These are phyloP conservation scores for Pseudogymnoascus sp. DNA, from an alignment of 2,329 filamentous ascomycete genomes.

Conservation along the genomic window DNA sequence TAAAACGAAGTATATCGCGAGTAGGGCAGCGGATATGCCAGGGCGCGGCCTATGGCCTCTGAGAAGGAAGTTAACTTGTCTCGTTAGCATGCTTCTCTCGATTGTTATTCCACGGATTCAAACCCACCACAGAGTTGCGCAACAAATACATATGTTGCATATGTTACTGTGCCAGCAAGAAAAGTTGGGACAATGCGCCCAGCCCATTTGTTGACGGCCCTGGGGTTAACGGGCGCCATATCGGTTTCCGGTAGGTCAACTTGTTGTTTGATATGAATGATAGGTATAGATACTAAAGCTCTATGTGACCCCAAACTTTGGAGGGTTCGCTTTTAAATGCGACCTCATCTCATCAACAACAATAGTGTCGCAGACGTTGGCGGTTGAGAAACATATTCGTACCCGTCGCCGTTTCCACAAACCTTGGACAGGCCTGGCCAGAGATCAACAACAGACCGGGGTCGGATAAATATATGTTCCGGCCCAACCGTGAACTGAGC, in stretches of 20 bases:
- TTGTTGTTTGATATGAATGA: slow-evolving; percentile 6
- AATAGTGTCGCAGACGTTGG: not conserved
- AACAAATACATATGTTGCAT: slow-evolving; percentile 63
- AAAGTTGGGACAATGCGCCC: slow-evolving; percentile 55
- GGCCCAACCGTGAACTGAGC: too few species aligned
- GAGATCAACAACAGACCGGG: not conserved
- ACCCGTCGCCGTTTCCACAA: not conserved
- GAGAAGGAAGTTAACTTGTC: slow-evolving; percentile 64
- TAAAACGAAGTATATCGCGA: slow-evolving; percentile 65
- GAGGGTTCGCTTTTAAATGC: slow-evolving; percentile 1
- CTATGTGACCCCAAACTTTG: slow-evolving; percentile 4
- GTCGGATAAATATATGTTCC: not conserved
- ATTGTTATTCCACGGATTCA: not conserved
- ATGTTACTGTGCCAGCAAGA: slow-evolving; percentile 56
- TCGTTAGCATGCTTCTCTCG: slow-evolving; percentile 12
- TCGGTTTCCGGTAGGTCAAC: not conserved
- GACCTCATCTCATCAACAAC: slow-evolving; percentile 5
- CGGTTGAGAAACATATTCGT: not conserved
- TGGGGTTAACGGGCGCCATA: not conserved
- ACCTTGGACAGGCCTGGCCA: not conserved
- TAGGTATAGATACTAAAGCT: slow-evolving; percentile 2
- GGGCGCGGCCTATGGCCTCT: slow-evolving; percentile 33
- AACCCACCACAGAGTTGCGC: slow-evolving; percentile 58
- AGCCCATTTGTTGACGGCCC: slow-evolving; percentile 22
- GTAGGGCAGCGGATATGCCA: slow-evolving; percentile 56